Percentiles rank a stretch among this genome's conserved stretches.
phyloP scores from a whole-genome alignment of 352 stramenopile genomes.

The Globisporangium nagaii region DNA sequence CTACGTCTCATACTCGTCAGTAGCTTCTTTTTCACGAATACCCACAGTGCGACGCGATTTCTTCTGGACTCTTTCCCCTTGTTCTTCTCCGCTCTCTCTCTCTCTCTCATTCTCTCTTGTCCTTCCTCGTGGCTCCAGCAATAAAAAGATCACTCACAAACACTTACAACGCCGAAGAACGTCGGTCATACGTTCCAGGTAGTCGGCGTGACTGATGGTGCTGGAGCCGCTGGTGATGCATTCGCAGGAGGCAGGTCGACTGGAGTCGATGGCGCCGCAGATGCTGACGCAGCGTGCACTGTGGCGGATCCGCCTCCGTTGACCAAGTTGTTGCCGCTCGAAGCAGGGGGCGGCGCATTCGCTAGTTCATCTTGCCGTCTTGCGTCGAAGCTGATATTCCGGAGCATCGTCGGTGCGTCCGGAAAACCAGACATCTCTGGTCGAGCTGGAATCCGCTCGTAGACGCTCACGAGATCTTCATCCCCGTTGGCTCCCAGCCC shows the following conservation, averaged over 20 bases:
- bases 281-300: not conserved
- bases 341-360: not conserved
- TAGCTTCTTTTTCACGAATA: not conserved
- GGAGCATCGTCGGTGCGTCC: not conserved
- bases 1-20: not conserved
- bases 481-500: not conserved
- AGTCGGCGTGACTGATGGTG: not conserved
- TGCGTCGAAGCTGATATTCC: slow-evolving; percentile 8
- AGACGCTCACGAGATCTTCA: not conserved
- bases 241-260: not conserved
- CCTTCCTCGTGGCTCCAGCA: slow-evolving; percentile 11
- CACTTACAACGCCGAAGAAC: slow-evolving; percentile 7
- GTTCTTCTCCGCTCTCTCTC: not conserved
- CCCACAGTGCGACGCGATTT: not conserved
- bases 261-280: not conserved
- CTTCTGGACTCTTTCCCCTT: not conserved
- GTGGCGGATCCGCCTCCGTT: not conserved
- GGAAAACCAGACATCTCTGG: not conserved
- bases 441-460: not conserved
- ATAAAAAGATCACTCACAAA: slow-evolving; percentile 17
- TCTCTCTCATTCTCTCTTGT: not conserved
- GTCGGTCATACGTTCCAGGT: slow-evolving; percentile 11
- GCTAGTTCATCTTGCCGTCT: not conserved
- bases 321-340: not conserved
- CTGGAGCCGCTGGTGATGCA: not conserved